Percentiles rank a stretch among this genome's conserved stretches.
These are phyloP conservation scores for Pyrus pyrifolia DNA, from an alignment of 306 rosid species.

Conservation along the genomic window DNA sequence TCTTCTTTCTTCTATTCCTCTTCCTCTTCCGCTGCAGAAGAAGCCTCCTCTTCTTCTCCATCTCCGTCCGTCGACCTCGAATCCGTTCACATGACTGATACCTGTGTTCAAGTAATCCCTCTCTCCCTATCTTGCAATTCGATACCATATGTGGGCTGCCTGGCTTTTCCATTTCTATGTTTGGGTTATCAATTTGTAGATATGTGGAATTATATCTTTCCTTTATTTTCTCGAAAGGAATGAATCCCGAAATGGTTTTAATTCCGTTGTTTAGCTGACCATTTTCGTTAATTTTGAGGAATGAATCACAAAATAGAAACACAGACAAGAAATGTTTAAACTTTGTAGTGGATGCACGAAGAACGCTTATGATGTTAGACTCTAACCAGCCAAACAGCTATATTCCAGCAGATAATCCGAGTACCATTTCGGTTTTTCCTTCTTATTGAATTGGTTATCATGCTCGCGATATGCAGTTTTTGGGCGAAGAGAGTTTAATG, in stretches of 20 bases:
- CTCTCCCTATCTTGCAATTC: background rate
- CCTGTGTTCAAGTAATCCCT: slow-evolving; percentile 54
- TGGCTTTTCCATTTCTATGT: background rate
- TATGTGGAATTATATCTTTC: too few species aligned
- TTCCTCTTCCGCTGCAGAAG: slow-evolving; percentile 43
- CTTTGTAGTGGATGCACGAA: background rate
- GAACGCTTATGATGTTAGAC: background rate
- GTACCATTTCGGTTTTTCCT: background rate
- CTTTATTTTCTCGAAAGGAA: too few species aligned
- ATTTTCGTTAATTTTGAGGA: background rate
- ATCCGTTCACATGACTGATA: slow-evolving; percentile 54
- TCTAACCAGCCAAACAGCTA: background rate
- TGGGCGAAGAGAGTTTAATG: background rate
- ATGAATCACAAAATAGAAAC: background rate
- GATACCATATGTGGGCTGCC: background rate
- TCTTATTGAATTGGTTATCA: background rate
- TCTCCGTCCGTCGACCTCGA: slow-evolving; percentile 38
- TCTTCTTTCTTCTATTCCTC: slow-evolving; percentile 9
- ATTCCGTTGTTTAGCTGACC: background rate
- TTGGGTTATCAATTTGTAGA: background rate
- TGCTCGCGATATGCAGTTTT: background rate
- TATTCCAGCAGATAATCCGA: background rate
- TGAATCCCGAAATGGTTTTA: background rate
- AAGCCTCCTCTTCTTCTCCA: slow-evolving; percentile 16
- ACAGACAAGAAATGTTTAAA: background rate